Percentiles rank a stretch among this genome's conserved stretches.
These are phyloP conservation scores for Pycnococcus provasolii DNA, from an alignment of 139 green algal species.

Conservation along the genomic window DNA sequence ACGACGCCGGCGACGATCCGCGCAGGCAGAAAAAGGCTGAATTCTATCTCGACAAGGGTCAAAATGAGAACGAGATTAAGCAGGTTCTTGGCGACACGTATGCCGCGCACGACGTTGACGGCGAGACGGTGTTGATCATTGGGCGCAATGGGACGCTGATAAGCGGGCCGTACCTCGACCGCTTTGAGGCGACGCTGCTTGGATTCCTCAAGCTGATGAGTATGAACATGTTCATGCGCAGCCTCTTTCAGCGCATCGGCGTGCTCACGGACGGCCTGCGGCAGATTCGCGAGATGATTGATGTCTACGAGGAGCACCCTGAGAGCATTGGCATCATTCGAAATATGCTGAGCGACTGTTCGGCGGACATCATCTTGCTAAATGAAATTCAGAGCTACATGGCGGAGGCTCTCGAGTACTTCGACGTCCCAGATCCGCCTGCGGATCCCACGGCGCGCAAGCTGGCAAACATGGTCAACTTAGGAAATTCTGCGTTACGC, in stretches of 20 bases:
- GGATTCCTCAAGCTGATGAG: constrained; percentile 15
- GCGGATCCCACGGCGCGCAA: background rate
- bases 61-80: constrained; percentile 17
- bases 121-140: constrained; percentile 16
- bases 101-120: constrained; percentile 5
- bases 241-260: constrained; percentile 17
- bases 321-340: constrained; percentile 17
- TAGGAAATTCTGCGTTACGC: background rate
- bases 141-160: constrained; percentile 17
- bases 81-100: constrained; percentile 21
- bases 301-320: constrained; percentile 14
- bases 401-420: background rate
- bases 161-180: background rate
- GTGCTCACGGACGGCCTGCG: constrained; percentile 14
- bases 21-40: constrained; percentile 5
- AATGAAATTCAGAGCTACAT: constrained; percentile 25
- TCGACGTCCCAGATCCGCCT: background rate
- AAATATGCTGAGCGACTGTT: constrained; percentile 9
- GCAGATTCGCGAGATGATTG: constrained; percentile 18
- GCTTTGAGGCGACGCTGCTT: constrained; percentile 6
- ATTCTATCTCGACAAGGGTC: constrained; percentile 10
- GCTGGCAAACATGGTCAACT: constrained; percentile 5
- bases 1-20: constrained; percentile 3
- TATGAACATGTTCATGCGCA: constrained; percentile 21
- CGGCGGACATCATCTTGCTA: constrained; percentile 24